Evolutionary conservation across 2,329 filamentous ascomycete genomes (phyloP).

Genomic region (Exophiala spinifera): DNA sequence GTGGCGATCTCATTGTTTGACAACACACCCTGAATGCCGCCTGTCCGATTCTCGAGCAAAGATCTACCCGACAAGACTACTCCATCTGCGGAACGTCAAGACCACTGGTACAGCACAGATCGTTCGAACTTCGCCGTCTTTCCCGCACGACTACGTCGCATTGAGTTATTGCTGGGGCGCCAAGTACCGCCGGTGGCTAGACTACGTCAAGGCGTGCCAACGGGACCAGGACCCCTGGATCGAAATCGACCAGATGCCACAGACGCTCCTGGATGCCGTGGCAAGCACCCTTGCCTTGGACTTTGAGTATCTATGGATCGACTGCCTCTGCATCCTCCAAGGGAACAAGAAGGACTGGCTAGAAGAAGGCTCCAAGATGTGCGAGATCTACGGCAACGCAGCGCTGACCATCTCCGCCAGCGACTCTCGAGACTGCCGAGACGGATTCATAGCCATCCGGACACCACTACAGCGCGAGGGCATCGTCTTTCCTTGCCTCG

Average conservation of each 20-base stretch:
- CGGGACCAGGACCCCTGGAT: background rate
- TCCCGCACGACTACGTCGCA: constrained; percentile 6
- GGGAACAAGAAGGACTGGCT: constrained; percentile 7
- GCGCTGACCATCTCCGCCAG: constrained; percentile 4
- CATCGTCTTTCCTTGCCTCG: background rate
- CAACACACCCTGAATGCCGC: constrained; percentile 1
- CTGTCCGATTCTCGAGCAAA: background rate
- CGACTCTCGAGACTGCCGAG: constrained; percentile 5
- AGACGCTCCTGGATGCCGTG: constrained; percentile 15
- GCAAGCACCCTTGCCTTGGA: constrained; percentile 4
- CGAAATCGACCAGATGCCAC: constrained; percentile 1
- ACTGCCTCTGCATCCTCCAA: constrained; percentile 11
- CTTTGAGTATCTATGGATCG: constrained; percentile 13
- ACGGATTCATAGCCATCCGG: constrained; percentile 2
- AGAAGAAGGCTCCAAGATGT: constrained; percentile 5
- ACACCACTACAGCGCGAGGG: constrained; percentile 1
- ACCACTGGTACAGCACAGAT: background rate
- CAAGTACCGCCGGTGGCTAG: background rate
- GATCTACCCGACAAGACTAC: constrained; percentile 1
- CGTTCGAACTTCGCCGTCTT: background rate
- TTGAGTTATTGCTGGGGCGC: constrained; percentile 17
- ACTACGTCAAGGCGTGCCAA: constrained; percentile 4
- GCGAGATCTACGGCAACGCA: constrained; percentile 8
- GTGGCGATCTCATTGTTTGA: constrained; percentile 1
- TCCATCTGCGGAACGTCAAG: constrained; percentile 1